Base-by-base conservation (phyloP, 1,284 basidiomycete genomes). In the Malassezia pachydermatis region DNA sequence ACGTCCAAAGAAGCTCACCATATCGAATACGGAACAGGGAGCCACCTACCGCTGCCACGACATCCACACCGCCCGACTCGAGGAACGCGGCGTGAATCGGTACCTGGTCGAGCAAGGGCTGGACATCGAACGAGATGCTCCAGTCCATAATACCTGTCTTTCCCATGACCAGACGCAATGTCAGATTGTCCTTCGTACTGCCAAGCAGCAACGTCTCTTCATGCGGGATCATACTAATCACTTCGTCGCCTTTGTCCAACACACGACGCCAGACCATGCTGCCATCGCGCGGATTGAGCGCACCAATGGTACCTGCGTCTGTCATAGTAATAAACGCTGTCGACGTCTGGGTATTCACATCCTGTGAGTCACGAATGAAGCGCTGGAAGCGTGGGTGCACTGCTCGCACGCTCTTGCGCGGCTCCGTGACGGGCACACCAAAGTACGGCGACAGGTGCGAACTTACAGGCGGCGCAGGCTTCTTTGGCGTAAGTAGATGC, bases 241-340 rank as follows among this genome's bases (percentile, higher is more conserved):
- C 78, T 16, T 76, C 75, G 58, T 92, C 86, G 23, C 78, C 74
- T 5, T 76, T 67, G 27, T 83, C 81, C 57, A 83, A 81, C 43
- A 82, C 68, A 68, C 84, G 80, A 68, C 89, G 78, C 89, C 89
- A 95, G 19, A 78, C 87, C 63, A 90, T 74, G 45, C 76, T 78
- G 1, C 88, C 88, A 62, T 83, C 78, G 13, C 77, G 75, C 1
- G 80, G 79, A 63, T 84, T 79, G 49, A 94, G 58, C 1, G 81
- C 85, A 4, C 83, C 86, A 13, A 94, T 72, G 0, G 88, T 81
- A 73, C 88, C 89, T 61, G 78, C 83, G 36, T 76, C 75, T 0
- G 87, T 89, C 1, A 82, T 80, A 3, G 80, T 78, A 40, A 90
- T 67, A 23, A 88, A 67, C 27, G 84, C 69, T 55, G 76, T 79